These are phyloP conservation scores for Penicillium sp. DNA, from an alignment of 2,329 filamentous ascomycete genomes.

Conservation along the genomic window DNA sequence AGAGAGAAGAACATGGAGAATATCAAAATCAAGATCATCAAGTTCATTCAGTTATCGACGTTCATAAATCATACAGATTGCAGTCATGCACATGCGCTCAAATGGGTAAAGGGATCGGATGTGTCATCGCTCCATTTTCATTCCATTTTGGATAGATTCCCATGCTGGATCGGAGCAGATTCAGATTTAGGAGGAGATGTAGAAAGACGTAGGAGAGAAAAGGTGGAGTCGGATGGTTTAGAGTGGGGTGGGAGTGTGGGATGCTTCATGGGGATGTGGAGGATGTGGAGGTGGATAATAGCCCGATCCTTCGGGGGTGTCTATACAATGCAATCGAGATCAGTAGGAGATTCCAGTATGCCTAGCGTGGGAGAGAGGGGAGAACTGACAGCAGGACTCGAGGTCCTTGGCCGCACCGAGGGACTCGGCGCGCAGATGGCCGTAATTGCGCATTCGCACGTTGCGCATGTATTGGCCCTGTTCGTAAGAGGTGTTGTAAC, in stretches of 20 bases:
- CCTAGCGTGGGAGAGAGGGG: not conserved
- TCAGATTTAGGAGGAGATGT: not conserved
- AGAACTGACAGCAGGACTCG: constrained; percentile 30
- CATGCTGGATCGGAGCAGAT: too few species aligned
- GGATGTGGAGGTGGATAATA: constrained; percentile 1
- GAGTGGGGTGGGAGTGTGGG: not conserved
- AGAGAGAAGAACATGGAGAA: not conserved
- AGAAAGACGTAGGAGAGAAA: not conserved
- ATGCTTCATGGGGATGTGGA: not conserved
- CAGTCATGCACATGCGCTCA: not conserved
- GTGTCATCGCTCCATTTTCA: too few species aligned
- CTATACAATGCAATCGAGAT: not conserved
- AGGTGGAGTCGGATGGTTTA: not conserved
- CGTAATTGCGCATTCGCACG: constrained; percentile 33
- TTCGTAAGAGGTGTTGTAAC: constrained; percentile 28
- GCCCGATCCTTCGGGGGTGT: not conserved
- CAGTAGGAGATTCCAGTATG: not conserved
- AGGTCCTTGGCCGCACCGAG: constrained; percentile 19
- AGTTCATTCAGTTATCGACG: not conserved
- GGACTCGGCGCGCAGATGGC: constrained; percentile 28
- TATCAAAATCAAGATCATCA: not conserved
- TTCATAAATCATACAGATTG: constrained; percentile 1
- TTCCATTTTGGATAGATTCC: too few species aligned
- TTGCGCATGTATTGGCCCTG: constrained; percentile 39
- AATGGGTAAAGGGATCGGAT: not conserved